These are phyloP conservation scores for Sporothrix phasma DNA, from an alignment of 2,329 filamentous ascomycete genomes.

Conservation along the genomic window DNA sequence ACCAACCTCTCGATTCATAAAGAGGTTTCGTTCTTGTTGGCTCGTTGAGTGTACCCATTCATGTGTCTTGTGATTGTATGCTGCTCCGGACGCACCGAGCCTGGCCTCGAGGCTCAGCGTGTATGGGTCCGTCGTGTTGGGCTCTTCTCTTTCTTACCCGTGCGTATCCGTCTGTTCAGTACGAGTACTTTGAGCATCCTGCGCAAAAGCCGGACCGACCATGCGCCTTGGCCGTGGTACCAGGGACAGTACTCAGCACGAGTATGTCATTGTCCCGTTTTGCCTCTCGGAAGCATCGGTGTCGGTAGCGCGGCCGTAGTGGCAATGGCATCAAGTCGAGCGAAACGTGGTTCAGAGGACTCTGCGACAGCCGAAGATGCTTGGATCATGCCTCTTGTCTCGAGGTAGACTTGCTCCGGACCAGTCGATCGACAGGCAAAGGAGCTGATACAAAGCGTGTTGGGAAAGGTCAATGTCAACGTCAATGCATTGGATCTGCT, in stretches of 20 bases:
- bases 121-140: not conserved
- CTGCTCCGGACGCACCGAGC: too few relatives aligned
- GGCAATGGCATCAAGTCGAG: too few relatives aligned
- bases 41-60: too few relatives aligned
- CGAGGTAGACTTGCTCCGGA: not conserved
- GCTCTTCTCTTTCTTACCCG: not conserved
- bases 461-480: not conserved
- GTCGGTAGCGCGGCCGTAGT: not conserved
- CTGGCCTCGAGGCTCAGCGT: too few relatives aligned
- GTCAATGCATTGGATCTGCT: slow-evolving; percentile 1
- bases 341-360: too few relatives aligned
- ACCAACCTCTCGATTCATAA: too few relatives aligned
- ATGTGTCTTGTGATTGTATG: too few relatives aligned
- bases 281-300: not conserved
- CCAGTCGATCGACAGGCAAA: not conserved
- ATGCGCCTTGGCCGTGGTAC: not conserved
- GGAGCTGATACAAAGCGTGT: not conserved
- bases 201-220: not conserved
- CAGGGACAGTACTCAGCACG: not conserved
- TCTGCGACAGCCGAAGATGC: not conserved
- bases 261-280: not conserved
- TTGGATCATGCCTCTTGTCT: not conserved
- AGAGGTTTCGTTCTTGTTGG: too few relatives aligned
- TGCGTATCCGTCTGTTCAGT: not conserved
- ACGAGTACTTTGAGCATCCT: not conserved